Percentiles rank a stretch among this genome's conserved stretches.
phyloP scores from a whole-genome alignment of 257 asterid species.

The Solanum piurae region DNA sequence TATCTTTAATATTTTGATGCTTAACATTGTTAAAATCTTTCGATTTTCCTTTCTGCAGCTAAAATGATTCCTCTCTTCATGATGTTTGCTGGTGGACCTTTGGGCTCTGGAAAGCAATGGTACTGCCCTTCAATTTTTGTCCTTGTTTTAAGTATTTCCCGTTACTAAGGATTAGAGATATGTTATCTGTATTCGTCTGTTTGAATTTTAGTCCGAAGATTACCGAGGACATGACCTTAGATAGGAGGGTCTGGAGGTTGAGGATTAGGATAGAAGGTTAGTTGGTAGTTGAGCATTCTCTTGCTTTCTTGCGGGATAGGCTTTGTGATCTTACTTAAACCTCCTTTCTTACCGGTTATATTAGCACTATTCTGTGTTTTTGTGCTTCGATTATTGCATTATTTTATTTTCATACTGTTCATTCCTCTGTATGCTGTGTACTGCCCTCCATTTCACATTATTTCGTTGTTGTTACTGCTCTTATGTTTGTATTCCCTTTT shows the following conservation, averaged over 20 bases:
- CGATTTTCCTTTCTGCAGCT: constrained; percentile 32
- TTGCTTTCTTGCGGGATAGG: neutral
- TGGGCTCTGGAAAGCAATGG: constrained; percentile 96
- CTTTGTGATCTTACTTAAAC: neutral
- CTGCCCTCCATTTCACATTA: neutral
- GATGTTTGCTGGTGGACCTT: constrained; percentile 98
- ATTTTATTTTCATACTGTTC: neutral
- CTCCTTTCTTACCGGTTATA: neutral
- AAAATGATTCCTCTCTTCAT: constrained; percentile 87
- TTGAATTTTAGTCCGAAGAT: neutral
- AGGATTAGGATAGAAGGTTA: neutral
- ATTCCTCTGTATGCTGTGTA: neutral
- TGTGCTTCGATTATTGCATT: neutral
- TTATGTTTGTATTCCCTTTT: neutral
- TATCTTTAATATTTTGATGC: neutral
- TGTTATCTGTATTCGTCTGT: neutral
- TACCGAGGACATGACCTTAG: neutral
- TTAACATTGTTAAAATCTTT: neutral
- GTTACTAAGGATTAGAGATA: neutral
- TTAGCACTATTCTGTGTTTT: neutral
- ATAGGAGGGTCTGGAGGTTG: neutral
- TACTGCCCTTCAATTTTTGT: constrained; percentile 9
- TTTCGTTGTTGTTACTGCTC: neutral
- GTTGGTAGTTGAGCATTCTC: neutral
- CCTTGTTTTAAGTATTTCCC: neutral